Evolutionary conservation across 2,329 filamentous ascomycete genomes (phyloP), one percentile per base, ranked within the genome.

Genomic region (Parasarocladium wereldwijsianum): DNA sequence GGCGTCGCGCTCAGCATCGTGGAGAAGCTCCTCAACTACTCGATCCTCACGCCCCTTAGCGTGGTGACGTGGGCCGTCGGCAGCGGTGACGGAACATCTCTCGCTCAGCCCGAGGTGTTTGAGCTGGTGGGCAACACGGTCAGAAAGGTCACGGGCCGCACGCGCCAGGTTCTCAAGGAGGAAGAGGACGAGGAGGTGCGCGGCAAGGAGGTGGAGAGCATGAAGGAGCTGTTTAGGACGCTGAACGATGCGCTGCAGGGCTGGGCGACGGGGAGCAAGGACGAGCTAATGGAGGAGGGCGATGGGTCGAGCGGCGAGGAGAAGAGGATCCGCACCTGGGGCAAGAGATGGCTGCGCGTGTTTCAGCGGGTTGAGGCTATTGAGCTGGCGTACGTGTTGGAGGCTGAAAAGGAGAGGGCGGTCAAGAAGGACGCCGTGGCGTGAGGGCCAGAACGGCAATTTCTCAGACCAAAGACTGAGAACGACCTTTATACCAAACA

Each of bases 11-110:
- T 96, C 41, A 82, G 81, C 42, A 93, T 98, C 43, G 70, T 96
- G 34, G 87, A 96, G 61, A 96, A 96, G 55, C 69, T 98, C 5
- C 76, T 98, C 42, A 98, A 96, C 58, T 98, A 94, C 58, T 86
- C 82, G 10, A 93, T 98, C 43, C 66, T 98, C 20, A 85, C 79
- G 7, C 90, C 90, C 0, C 62, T 75, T 34, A 77, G 76, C 11
- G 85, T 98, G 17, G 69, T 94, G 27, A 76, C 93, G 45, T 98
- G 90, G 90, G 83, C 83, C 1, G 64, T 98, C 9, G 64, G 73
- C 18, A 47, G 43, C 27, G 52, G 54, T 20, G 70, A 72, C 3
- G 79, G 79, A 28, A 66, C 69, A 24, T 66, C 70, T 3, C 70
- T 98, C 9, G 71, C 78, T 8, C 69, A 79, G 41, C 62, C 76